Evolutionary conservation across 2,329 filamentous ascomycete species (phyloP).

Genomic region (Colletotrichum filicis): DNA sequence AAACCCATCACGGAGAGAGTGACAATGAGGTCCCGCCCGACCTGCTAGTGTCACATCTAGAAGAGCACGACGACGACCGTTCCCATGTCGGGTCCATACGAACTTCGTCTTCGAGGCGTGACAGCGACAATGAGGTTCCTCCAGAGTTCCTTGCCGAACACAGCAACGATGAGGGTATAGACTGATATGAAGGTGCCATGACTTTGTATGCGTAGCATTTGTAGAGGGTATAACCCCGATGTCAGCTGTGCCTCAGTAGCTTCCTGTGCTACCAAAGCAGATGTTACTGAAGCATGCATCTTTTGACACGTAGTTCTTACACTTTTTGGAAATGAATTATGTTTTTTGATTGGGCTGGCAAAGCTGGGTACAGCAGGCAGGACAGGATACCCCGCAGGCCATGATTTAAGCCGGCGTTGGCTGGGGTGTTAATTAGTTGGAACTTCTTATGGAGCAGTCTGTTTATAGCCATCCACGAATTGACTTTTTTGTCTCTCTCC

Average conservation of each 20-base stretch:
- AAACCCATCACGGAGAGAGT: constrained; percentile 41
- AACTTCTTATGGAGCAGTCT: neutral
- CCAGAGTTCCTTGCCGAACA: constrained; percentile 63
- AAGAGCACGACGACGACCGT: constrained; percentile 42
- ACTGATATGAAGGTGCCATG: neutral
- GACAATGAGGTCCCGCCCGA: constrained; percentile 57
- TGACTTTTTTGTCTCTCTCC: neutral
- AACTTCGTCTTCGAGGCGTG: constrained; percentile 38
- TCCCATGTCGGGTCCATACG: constrained; percentile 27
- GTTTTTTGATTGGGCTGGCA: neutral
- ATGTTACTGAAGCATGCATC: neutral
- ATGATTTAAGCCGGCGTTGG: constrained; percentile 6
- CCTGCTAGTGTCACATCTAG: constrained; percentile 48
- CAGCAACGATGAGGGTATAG: constrained; percentile 26
- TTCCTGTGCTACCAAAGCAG: neutral
- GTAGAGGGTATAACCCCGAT: neutral
- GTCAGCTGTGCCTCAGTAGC: neutral
- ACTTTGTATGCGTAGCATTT: neutral
- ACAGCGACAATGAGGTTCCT: constrained; percentile 62
- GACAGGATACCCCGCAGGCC: constrained; percentile 28
- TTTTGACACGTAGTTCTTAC: neutral
- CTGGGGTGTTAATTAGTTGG: neutral
- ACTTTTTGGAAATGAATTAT: neutral
- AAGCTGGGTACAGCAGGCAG: neutral
- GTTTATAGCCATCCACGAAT: constrained; percentile 2